Percentiles rank a stretch among this genome's conserved stretches.
These are phyloP conservation scores for Cinchona pubescens DNA, from an alignment of 257 asterid species.

Conservation along the genomic window DNA sequence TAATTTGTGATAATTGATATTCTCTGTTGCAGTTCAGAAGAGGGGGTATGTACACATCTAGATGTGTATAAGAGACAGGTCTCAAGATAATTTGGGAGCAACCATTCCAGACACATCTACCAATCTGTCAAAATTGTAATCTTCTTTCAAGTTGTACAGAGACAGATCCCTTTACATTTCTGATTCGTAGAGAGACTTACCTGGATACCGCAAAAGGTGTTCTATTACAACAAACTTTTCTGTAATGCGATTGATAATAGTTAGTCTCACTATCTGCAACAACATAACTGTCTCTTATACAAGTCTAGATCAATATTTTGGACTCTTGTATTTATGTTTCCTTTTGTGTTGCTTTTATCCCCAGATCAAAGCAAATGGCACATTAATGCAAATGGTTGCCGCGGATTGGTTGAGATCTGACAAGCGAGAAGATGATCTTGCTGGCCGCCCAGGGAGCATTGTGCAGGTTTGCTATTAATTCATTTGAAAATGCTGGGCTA, in stretches of 20 bases:
- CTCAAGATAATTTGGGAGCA: no score
- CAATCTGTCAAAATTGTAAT: constrained; percentile 74
- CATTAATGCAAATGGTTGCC: constrained; percentile 95
- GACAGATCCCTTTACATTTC: constrained; percentile 79
- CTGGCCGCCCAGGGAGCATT: constrained; percentile 85
- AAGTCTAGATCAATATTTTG: background rate
- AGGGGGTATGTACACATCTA: constrained; percentile 84
- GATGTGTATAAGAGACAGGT: no score
- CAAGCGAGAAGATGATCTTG: constrained; percentile 96
- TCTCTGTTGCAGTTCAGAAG: constrained; percentile 68
- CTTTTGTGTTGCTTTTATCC: constrained; percentile 10
- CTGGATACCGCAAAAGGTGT: constrained; percentile 85
- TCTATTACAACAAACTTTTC: constrained; percentile 8
- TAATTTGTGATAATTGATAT: constrained; percentile 23
- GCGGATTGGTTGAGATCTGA: constrained; percentile 99
- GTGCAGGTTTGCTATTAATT: constrained; percentile 67
- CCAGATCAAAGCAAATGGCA: constrained; percentile 83
- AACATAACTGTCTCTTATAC: background rate
- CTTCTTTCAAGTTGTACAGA: constrained; percentile 82
- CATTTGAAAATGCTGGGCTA: constrained; percentile 5
- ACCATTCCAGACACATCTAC: no score
- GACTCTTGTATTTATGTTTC: constrained; percentile 8
- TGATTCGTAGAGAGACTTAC: constrained; percentile 92
- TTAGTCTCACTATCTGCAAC: no score
- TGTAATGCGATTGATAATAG: background rate